These are phyloP conservation scores for Aspergillus ochraceus DNA, from an alignment of 2,329 filamentous ascomycete species.

Conservation along the genomic window DNA sequence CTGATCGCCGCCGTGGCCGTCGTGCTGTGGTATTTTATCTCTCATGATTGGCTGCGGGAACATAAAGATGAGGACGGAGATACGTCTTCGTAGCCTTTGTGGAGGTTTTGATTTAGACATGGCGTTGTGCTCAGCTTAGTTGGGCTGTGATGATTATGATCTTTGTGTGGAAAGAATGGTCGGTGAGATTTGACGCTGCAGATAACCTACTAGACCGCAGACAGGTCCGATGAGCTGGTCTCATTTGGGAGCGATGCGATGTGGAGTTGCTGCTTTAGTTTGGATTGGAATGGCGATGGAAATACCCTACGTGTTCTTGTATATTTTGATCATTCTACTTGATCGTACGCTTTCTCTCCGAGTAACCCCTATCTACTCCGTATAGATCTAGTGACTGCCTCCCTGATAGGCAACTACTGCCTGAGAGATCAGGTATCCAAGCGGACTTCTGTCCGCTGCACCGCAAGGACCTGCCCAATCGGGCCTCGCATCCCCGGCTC, in stretches of 20 bases:
- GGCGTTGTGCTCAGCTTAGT: no score
- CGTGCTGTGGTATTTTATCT: slow-evolving; percentile 45
- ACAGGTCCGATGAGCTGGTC: slow-evolving; percentile 9
- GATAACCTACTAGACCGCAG: no score
- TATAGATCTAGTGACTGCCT: background rate
- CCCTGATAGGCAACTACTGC: no score
- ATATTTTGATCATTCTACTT: no score
- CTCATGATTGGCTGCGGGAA: slow-evolving; percentile 33
- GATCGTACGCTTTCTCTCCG: no score
- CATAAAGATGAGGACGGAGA: background rate
- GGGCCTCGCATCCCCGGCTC: slow-evolving; percentile 3
- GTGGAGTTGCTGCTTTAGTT: background rate
- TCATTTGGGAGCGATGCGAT: slow-evolving; percentile 1
- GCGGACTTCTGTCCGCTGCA: slow-evolving; percentile 6
- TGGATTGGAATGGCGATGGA: slow-evolving; percentile 1
- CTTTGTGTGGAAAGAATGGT: no score
- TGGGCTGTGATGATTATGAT: no score
- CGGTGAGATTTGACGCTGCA: no score
- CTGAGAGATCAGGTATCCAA: background rate
- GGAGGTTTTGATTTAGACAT: no score
- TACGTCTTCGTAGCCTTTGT: no score
- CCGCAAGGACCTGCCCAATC: slow-evolving; percentile 23
- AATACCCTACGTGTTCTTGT: slow-evolving; percentile 9
- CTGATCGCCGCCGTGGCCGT: slow-evolving; percentile 48
- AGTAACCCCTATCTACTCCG: background rate